A percentile compares a stretch with the other conserved stretches of the same genome.
These are phyloP conservation scores for Ensete ventricosum DNA, from an alignment of 176 grass and related monocot species.

Conservation along the genomic window DNA sequence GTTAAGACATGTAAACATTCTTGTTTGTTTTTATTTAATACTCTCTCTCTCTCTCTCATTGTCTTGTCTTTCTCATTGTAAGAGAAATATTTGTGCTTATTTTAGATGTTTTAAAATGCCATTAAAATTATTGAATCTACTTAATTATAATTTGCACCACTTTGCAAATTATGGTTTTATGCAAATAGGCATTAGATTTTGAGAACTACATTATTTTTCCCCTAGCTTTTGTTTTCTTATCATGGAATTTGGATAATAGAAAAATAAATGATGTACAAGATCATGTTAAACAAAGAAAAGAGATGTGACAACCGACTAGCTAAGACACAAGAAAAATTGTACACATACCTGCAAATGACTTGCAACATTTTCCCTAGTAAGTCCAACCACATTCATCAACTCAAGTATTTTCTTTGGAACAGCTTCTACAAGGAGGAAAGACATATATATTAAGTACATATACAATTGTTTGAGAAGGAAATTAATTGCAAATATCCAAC, in stretches of 20 bases:
- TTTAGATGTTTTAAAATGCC: no score
- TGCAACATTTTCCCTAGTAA: slow-evolving; percentile 28
- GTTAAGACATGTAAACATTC: no score
- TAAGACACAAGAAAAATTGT: neutral
- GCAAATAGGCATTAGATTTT: no score
- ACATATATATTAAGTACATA: neutral
- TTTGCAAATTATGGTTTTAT: no score
- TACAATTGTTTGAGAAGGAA: neutral
- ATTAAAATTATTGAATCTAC: no score
- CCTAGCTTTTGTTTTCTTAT: no score
- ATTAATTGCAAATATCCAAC: neutral
- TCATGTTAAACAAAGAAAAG: neutral
- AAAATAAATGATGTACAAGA: neutral
- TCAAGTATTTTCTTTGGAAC: slow-evolving; percentile 32
- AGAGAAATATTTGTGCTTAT: no score
- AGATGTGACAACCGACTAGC: neutral
- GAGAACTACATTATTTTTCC: no score
- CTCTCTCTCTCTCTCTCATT: no score
- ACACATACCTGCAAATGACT: slow-evolving; percentile 36
- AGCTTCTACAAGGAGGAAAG: neutral
- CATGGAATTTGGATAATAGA: neutral
- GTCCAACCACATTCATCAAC: slow-evolving; percentile 6
- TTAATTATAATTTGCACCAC: no score
- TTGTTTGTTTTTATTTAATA: no score
- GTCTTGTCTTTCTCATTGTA: no score